Evolutionary conservation across 1,284 basidiomycete species (phyloP).

Genomic region (Boletus semigastroideus): DNA sequence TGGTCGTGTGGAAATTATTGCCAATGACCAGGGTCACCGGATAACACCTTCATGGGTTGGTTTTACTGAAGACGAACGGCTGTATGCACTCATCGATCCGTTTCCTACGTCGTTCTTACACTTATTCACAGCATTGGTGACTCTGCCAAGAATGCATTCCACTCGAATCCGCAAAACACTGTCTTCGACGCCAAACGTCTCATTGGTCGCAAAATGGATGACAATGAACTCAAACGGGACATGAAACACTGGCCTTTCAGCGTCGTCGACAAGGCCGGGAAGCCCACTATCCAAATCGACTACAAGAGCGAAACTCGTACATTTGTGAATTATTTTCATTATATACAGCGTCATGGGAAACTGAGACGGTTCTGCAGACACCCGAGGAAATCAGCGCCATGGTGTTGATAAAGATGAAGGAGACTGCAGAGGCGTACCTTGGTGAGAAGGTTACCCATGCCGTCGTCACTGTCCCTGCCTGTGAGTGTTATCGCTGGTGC

Average conservation of each 20-base stretch:
- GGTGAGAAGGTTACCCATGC: constrained; percentile 97
- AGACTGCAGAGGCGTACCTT: constrained; percentile 97
- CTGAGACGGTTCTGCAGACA: constrained; percentile 42
- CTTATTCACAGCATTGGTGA: constrained; percentile 61
- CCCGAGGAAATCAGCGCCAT: constrained; percentile 93
- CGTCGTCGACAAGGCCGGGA: constrained; percentile 77
- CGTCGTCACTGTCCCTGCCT: constrained; percentile 97
- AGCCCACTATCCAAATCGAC: constrained; percentile 83
- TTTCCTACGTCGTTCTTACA: neutral
- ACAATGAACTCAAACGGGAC: constrained; percentile 77
- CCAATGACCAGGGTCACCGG: constrained; percentile 97
- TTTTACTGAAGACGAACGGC: constrained; percentile 90
- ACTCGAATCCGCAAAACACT: constrained; percentile 89
- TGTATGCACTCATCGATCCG: constrained; percentile 49
- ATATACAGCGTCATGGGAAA: neutral
- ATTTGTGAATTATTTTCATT: constrained; percentile 56
- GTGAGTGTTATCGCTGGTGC: constrained; percentile 36
- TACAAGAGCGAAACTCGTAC: constrained; percentile 86
- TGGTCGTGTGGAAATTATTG: constrained; percentile 94
- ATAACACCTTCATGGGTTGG: constrained; percentile 95
- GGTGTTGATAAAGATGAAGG: constrained; percentile 98
- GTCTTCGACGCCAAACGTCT: constrained; percentile 98
- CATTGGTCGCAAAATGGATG: constrained; percentile 85
- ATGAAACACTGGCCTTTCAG: constrained; percentile 90
- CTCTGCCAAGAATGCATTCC: constrained; percentile 77